Conservation (phyloP, 257 asterid genomes). For the Hygrophila difformis region DNA sequence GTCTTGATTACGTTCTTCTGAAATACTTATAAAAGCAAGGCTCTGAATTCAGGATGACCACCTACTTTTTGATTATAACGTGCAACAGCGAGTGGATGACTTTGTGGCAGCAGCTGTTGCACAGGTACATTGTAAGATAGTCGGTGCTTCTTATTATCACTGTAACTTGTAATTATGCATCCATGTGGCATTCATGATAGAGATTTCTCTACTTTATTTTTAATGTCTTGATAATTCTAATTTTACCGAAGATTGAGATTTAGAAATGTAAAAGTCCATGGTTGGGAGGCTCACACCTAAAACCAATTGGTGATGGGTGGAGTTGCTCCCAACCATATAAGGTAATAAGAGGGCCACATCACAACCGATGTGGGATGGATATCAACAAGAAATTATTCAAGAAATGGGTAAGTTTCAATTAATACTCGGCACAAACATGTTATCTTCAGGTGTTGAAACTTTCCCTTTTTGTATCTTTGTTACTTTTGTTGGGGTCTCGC, state of each 20-base stretch:
- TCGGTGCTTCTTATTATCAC: slow-evolving; percentile 8
- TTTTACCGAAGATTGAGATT: not conserved
- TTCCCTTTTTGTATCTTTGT: slow-evolving; percentile 3
- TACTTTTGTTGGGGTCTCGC: slow-evolving; percentile 2
- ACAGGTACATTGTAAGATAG: slow-evolving; percentile 42
- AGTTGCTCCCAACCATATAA: no score
- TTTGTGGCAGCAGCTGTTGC: slow-evolving; percentile 68
- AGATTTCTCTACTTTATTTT: no score
- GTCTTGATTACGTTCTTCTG: slow-evolving; percentile 13
- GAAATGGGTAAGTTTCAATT: no score
- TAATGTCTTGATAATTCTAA: not conserved
- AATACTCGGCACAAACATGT: no score
- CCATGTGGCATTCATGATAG: no score
- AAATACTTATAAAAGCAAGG: slow-evolving; percentile 14
- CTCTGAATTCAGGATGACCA: slow-evolving; percentile 50
- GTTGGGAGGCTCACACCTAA: no score
- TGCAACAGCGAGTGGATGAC: slow-evolving; percentile 64
- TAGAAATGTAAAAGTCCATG: slow-evolving; percentile 6
- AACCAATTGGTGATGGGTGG: no score
- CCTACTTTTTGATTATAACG: slow-evolving; percentile 66
- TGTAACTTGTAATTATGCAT: slow-evolving; percentile 4
- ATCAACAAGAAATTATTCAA: no score
- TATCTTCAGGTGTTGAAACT: no score
- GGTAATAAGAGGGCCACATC: no score
- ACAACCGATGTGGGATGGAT: no score